Evolutionary conservation across 176 grass and related monocot species (phyloP), one percentile per base, ranked within the genome.

Genomic region (Rhipidocladum racemiflorum): DNA sequence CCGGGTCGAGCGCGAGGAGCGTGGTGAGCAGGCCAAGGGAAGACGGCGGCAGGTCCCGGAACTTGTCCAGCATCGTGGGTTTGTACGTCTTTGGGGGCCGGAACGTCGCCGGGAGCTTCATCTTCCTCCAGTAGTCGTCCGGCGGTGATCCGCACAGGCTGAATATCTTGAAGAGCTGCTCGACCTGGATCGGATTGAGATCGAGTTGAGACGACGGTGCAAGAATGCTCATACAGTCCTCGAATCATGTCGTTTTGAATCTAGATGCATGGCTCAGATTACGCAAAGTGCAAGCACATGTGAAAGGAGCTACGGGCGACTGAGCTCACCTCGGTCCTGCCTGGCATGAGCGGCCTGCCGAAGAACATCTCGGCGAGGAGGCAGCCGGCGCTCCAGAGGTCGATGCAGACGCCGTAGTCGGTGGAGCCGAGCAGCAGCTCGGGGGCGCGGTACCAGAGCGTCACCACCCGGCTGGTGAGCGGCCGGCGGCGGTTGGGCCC

Each of bases 131-230:
- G 85, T 89, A 94, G 9, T 94, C 86, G 45, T 86, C 88, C 6
- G 92, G 76, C 68, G 92, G 92, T 12, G 92, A 87, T 23, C 92
- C 92, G 64, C 86, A 91, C 28, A 94, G 71, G 49, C 16, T 74
- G 87, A 91, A 87, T 70, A 94, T 89, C 73, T 68, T 91, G 9
- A 77, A 59, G 32, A 94, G 86, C 80, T 94, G 92, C 61, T 91
- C 92, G 29, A 91, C 61, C 89, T 91, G 71, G 39, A 66, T 38
- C 1, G 36, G 39, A 66, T 38, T 5, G 36, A 23, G 36, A 42
- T 24, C 10, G 5, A 57, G 54, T 4, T 57, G 54, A 55, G 54
- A 57, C 50, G 50, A 57, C 50, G 50, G 54, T 11, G 54, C 54
- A 24, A 55, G 7, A n/a, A 55, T 9, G 51, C 20, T 54, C 51